Evolutionary conservation across 306 rosid genomes (phyloP).

Genomic region (Vicia faba): DNA sequence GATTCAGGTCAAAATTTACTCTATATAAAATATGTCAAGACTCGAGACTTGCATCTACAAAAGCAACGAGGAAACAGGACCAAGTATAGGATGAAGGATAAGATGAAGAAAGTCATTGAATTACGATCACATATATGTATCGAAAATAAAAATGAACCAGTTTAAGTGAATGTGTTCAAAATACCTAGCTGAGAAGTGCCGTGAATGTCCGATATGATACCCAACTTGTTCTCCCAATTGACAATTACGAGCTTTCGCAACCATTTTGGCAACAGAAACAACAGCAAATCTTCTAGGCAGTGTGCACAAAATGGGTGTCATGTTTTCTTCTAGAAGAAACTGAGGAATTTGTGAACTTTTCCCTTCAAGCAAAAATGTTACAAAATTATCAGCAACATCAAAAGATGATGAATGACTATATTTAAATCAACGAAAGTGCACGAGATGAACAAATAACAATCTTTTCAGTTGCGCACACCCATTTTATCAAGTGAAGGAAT

Average conservation of each 20-base stretch:
- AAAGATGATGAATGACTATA: slow-evolving; percentile 26
- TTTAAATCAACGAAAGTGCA: slow-evolving; percentile 21
- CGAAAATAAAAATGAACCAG: slow-evolving; percentile 4
- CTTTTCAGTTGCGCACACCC: slow-evolving; percentile 17
- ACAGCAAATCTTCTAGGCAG: slow-evolving; percentile 96
- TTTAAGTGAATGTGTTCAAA: neutral
- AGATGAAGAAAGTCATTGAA: slow-evolving; percentile 20
- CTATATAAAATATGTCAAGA: slow-evolving; percentile 4
- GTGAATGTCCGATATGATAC: slow-evolving; percentile 86
- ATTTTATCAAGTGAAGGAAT: neutral
- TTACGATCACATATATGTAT: neutral
- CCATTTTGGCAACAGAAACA: slow-evolving; percentile 84
- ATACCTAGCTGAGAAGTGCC: slow-evolving; percentile 62
- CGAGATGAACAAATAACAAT: slow-evolving; percentile 12
- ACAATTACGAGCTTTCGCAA: slow-evolving; percentile 76
- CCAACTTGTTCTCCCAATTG: slow-evolving; percentile 85
- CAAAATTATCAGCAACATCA: slow-evolving; percentile 12
- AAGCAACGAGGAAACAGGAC: slow-evolving; percentile 11
- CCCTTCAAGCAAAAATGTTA: slow-evolving; percentile 48
- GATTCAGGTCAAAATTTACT: slow-evolving; percentile 23
- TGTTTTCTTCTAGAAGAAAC: slow-evolving; percentile 77
- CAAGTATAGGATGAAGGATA: slow-evolving; percentile 9
- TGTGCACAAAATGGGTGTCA: slow-evolving; percentile 78
- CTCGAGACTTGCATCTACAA: slow-evolving; percentile 9
- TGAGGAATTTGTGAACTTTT: slow-evolving; percentile 96